Evolutionary conservation across 352 stramenopile species (phyloP), one percentile per base, ranked within the genome.

Genomic region (Pythium monospermum): DNA sequence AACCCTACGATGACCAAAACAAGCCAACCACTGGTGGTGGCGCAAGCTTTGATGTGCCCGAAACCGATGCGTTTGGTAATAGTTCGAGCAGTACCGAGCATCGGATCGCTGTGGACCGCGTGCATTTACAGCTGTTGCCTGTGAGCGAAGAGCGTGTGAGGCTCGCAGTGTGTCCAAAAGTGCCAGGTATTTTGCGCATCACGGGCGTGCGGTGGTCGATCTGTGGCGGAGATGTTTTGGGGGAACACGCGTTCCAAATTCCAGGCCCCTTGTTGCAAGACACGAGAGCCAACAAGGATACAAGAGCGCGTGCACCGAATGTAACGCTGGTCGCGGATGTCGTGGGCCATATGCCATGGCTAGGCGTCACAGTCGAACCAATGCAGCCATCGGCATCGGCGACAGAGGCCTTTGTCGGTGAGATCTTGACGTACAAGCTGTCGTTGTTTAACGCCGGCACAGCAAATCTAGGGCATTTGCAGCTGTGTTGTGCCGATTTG

Each of bases 161-260:
- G 15, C 57, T 94, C 32, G 66, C 77, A 0, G 62, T 92, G 3
- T 82, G 72, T 16, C 81, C 83, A 1, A 73, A 75, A 28, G 59
- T 76, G 11, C 63, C 68, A 25, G 83, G 83, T 2, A 80, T 69
- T 23, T 49, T 92, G 22, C 69, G 57, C 15, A 76, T 94, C 49
- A 74, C 62, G 2, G 83, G 83, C 10, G 74, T 94, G 4, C 77
- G 80, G 2, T 94, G 83, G 83, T 89, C 80, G 16, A 87, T 94
- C 47, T 92, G 80, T 40, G 76, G 76, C 38, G 80, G 80, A 13
- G 74, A 91, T 38, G 83, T 94, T 3, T 66, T 88, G 49, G 83
- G 83, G 2, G 81, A 92, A 49, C 81, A 91, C 36, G 68, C 77
- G 6, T 94, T 94, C 35, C 64, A 89, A 33, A 86, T 94, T 21